phyloP scores from a whole-genome alignment of 495 filamentous ascomycete species.

The Aspergillus nanangensis region DNA sequence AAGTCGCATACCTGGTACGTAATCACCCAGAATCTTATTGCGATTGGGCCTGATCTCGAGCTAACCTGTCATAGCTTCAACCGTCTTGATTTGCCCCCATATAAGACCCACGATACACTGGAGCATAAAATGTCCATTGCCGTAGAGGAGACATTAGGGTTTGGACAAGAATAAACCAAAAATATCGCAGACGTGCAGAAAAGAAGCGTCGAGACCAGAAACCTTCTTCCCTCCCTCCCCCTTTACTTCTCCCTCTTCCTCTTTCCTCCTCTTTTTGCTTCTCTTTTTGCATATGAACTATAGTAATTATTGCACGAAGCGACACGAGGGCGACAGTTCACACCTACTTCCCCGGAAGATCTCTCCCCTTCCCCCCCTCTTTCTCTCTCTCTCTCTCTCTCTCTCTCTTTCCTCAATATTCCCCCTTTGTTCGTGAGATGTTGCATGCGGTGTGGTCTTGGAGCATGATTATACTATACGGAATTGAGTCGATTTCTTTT shows the following conservation, averaged over 20 bases:
- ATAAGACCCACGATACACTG: conserved; percentile 80
- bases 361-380: too few species aligned
- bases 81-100: conserved; percentile 90
- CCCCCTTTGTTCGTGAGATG: conserved; percentile 1
- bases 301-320: conserved; percentile 1
- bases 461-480: conserved; percentile 5
- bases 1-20: conserved; percentile 98
- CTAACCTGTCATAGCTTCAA: conserved; percentile 68
- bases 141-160: conserved; percentile 98
- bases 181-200: background rate
- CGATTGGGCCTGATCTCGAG: background rate
- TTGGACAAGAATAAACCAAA: conserved; percentile 81
- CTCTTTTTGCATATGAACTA: conserved; percentile 5
- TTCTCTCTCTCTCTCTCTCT: too few species aligned
- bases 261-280: too few species aligned
- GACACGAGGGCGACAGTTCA: background rate
- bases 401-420: too few species aligned
- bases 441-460: conserved; percentile 8
- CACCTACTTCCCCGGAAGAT: background rate
- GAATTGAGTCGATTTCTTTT: conserved; percentile 9
- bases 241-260: background rate
- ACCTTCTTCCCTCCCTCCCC: conserved; percentile 4
- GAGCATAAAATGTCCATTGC: conserved; percentile 89
- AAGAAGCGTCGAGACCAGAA: too few species aligned
- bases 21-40: conserved; percentile 2